phyloP scores from a whole-genome alignment of 805 yeast species.

The Ogataea kodamae region DNA sequence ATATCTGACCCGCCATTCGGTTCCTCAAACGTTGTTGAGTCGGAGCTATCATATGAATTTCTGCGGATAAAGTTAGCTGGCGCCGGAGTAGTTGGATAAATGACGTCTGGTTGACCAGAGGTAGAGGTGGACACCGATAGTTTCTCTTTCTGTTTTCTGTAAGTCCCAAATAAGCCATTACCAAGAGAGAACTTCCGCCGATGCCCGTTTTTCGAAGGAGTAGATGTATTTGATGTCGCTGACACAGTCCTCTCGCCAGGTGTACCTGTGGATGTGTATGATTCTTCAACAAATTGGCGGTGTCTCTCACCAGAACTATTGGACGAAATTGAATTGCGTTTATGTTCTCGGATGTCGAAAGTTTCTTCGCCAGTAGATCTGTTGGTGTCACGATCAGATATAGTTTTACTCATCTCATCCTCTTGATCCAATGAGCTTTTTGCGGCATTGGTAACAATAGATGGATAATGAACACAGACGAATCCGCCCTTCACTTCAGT shows the following conservation, averaged over 20 bases:
- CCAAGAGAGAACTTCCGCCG: slow-evolving; percentile 65
- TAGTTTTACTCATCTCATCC: slow-evolving; percentile 18
- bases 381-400: slow-evolving; percentile 14
- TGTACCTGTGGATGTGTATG: slow-evolving; percentile 16
- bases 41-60: slow-evolving; percentile 50
- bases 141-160: slow-evolving; percentile 46
- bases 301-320: slow-evolving; percentile 18
- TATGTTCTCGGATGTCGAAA: slow-evolving; percentile 17
- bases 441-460: slow-evolving; percentile 30
- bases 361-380: slow-evolving; percentile 20
- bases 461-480: slow-evolving; percentile 69
- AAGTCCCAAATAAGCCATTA: slow-evolving; percentile 47
- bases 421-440: slow-evolving; percentile 4
- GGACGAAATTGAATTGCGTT: slow-evolving; percentile 22
- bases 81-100: slow-evolving; percentile 38
- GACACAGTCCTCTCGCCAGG: slow-evolving; percentile 18
- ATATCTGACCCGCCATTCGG: slow-evolving; percentile 51
- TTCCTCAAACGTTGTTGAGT: slow-evolving; percentile 56
- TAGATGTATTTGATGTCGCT: slow-evolving; percentile 30
- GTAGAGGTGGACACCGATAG: slow-evolving; percentile 32
- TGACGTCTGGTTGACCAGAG: slow-evolving; percentile 47
- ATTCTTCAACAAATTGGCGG: slow-evolving; percentile 13
- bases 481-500: slow-evolving; percentile 94
- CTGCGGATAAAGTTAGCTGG: slow-evolving; percentile 36
- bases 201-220: slow-evolving; percentile 40